These are phyloP conservation scores for Boechera stricta DNA, from an alignment of 345 rosid species.

Conservation along the genomic window DNA sequence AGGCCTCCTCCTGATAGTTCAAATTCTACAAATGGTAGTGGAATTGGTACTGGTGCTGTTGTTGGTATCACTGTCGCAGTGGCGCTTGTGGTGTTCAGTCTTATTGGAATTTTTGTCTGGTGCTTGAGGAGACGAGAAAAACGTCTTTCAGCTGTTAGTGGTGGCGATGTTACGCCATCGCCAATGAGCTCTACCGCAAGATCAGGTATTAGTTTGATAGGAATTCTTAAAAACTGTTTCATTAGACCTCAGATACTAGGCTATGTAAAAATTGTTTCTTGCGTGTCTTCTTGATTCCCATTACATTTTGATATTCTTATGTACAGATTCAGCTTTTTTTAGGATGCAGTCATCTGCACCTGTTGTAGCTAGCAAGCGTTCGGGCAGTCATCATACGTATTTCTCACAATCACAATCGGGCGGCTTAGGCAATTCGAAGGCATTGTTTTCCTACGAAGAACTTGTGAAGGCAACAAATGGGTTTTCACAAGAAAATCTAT, in stretches of 20 bases:
- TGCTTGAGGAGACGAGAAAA: slow-evolving; percentile 66
- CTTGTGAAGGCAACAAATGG: slow-evolving; percentile 74
- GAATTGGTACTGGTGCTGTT: slow-evolving; percentile 58
- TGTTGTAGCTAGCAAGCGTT: slow-evolving; percentile 55
- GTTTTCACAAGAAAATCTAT: slow-evolving; percentile 73
- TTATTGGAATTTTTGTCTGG: slow-evolving; percentile 61
- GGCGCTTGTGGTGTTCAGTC: slow-evolving; percentile 61
- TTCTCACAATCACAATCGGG: slow-evolving; percentile 62
- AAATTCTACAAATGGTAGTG: slow-evolving; percentile 35
- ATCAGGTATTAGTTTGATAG: slow-evolving; percentile 60
- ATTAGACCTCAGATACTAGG: not conserved
- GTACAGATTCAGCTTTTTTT: slow-evolving; percentile 59
- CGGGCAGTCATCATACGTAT: slow-evolving; percentile 55
- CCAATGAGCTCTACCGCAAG: slow-evolving; percentile 59
- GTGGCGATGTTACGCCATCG: slow-evolving; percentile 65
- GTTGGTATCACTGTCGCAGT: slow-evolving; percentile 62
- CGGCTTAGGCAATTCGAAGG: slow-evolving; percentile 77
- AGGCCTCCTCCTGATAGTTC: slow-evolving; percentile 30
- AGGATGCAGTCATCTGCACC: slow-evolving; percentile 75
- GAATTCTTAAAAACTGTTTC: not conserved
- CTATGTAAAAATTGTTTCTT: not conserved
- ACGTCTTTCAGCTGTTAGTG: slow-evolving; percentile 55
- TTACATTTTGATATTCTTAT: slow-evolving; percentile 19
- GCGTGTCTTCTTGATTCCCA: slow-evolving; percentile 15
- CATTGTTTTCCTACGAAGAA: slow-evolving; percentile 76